A percentile compares a stretch with the other conserved stretches of the same genome.
Conservation (phyloP, 2,329 filamentous ascomycete species). For the Cercospora sp. region DNA sequence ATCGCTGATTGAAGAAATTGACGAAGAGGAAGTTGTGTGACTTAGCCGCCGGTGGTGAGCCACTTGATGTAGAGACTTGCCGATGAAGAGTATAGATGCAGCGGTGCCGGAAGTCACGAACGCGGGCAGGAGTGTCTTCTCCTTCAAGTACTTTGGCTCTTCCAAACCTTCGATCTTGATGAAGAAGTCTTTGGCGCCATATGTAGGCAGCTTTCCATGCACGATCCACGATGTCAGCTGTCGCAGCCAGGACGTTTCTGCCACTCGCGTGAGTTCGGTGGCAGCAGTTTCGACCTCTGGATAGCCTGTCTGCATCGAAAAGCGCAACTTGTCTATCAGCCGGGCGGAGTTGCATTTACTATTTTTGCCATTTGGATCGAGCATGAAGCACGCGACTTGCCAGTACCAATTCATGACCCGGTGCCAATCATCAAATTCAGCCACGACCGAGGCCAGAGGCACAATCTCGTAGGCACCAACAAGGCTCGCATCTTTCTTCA, state of each 20-base stretch:
- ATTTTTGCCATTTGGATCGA: conserved; percentile 37
- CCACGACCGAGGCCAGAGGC: conserved; percentile 79
- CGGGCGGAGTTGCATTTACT: conserved; percentile 49
- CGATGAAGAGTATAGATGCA: conserved; percentile 84
- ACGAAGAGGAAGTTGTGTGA: conserved; percentile 13
- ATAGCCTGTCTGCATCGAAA: conserved; percentile 83
- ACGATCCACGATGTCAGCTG: conserved; percentile 88
- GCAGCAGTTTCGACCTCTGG: conserved; percentile 78
- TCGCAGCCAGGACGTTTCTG: conserved; percentile 88
- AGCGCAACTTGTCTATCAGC: conserved; percentile 74
- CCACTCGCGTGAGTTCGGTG: conserved; percentile 68
- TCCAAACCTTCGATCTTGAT: conserved; percentile 47
- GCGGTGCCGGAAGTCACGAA: conserved; percentile 76
- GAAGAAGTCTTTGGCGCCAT: conserved; percentile 85
- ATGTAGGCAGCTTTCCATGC: conserved; percentile 77
- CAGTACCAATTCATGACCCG: conserved; percentile 84
- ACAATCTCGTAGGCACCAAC: conserved; percentile 94
- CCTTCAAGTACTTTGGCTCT: conserved; percentile 55
- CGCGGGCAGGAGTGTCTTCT: conserved; percentile 66
- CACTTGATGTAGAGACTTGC: conserved; percentile 83
- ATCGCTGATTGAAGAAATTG: conserved; percentile 38
- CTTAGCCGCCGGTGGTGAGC: conserved; percentile 43
- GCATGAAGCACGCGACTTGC: conserved; percentile 69
- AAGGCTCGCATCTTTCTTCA: conserved; percentile 71
- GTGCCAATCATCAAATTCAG: conserved; percentile 84